Base-by-base conservation (phyloP, 208 protist species). In the Acanthamoeba sp. region DNA sequence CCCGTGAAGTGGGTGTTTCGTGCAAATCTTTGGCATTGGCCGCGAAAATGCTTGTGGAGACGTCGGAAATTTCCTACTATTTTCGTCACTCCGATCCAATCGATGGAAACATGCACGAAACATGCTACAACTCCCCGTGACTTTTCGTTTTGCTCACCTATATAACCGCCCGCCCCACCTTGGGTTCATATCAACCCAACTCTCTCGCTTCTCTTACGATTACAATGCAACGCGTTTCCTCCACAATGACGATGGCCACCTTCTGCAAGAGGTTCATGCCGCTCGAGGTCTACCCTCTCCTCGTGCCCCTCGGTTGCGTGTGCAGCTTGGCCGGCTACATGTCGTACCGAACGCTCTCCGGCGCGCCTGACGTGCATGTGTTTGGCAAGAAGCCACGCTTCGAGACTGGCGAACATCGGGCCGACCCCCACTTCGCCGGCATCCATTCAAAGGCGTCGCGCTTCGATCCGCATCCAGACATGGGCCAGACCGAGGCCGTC, bases 361-460 rank as follows among this genome's bases (percentile, higher is more conserved):
- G 84, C 57, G 84, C 84, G 36, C 84, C 84, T 29, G 84, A 91
- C 29, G 52, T 91, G 7, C 84, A 91, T 18, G 16, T 91, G 32
- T 71, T 91, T 40, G 84, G 84, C 27, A 66, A 36, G 22, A 62
- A 91, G 84, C 84, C 84, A 1, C 84, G 84, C 22, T 91, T 66
- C 57, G 84, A 91, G 84, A 71, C 50, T 18, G 84, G 57, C 40
- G 16, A 62, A 2, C 48, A 71, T 34, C 40, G 84, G 7, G 3
- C 7, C 2, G 84, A 91, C 24, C 84, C 84, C 5, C 84, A 91
- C 84, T 62, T 66, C 24, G 42, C 50, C 55, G 84, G 84, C 32
- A 69, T 91, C 50, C 84, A 91, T 27, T 48, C 84, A 2, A 91
- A 91, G 84, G 84, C 84, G 7, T 62, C 48, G 22, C 48, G 84